Conservation (phyloP, 371 early-diverging fungal genomes). For the Catenaria anguillulae region DNA sequence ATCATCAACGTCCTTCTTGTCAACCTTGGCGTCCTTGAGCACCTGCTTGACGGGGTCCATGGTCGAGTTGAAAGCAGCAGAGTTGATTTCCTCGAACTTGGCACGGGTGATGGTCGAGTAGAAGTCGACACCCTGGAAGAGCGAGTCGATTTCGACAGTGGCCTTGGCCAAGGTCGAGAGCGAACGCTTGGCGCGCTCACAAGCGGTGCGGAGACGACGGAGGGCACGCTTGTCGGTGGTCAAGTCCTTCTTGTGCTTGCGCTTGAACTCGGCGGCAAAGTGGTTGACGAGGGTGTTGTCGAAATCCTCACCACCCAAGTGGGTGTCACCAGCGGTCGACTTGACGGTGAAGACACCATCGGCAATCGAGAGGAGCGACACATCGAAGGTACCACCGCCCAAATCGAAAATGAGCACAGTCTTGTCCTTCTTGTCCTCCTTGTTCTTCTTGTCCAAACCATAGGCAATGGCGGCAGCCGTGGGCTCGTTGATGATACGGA, state of each 20-base stretch:
- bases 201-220: slow-evolving; percentile 19
- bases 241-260: slow-evolving; percentile 11
- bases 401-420: slow-evolving; percentile 31
- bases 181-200: slow-evolving; percentile 37
- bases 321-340: slow-evolving; percentile 40
- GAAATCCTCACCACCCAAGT: slow-evolving; percentile 60
- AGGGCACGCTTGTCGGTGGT: slow-evolving; percentile 9
- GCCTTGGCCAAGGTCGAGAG: slow-evolving; percentile 38
- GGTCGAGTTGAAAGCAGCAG: slow-evolving; percentile 52
- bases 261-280: slow-evolving; percentile 17
- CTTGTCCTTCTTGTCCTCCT: slow-evolving; percentile 14
- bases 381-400: slow-evolving; percentile 39
- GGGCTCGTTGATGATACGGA: slow-evolving; percentile 88
- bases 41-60: slow-evolving; percentile 57
- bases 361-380: slow-evolving; percentile 25
- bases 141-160: slow-evolving; percentile 41
- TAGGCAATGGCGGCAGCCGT: slow-evolving; percentile 94
- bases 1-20: slow-evolving; percentile 62
- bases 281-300: slow-evolving; percentile 42
- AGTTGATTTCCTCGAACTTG: slow-evolving; percentile 66
- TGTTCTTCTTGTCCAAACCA: slow-evolving; percentile 64
- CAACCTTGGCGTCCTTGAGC: slow-evolving; percentile 46
- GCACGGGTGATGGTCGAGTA: slow-evolving; percentile 63
- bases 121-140: slow-evolving; percentile 44
- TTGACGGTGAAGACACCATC: slow-evolving; percentile 17